Evolutionary conservation across 2,329 filamentous ascomycete species (phyloP).

Genomic region (Trematosphaeria pertusa): DNA sequence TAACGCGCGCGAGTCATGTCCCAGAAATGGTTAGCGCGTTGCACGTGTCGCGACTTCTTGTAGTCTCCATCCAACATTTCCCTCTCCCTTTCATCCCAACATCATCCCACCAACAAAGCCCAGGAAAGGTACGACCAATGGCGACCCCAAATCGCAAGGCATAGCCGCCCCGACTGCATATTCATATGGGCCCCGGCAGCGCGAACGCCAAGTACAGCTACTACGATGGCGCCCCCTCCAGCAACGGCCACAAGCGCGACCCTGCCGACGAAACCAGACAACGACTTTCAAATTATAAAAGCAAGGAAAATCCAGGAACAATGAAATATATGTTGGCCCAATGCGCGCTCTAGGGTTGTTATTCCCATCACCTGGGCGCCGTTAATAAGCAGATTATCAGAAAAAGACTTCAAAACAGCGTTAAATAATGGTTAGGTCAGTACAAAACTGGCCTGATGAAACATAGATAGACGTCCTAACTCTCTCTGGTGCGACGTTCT

Average conservation of each 20-base stretch:
- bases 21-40: too few relatives aligned
- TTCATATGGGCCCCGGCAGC: too few relatives aligned
- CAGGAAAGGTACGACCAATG: too few relatives aligned
- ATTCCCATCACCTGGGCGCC: background rate
- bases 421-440: slow-evolving; percentile 3
- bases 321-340: slow-evolving; percentile 3
- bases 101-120: too few relatives aligned
- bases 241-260: background rate
- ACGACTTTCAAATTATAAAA: slow-evolving; percentile 1
- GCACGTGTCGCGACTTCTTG: too few relatives aligned
- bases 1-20: too few relatives aligned
- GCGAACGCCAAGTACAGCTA: slow-evolving; percentile 6
- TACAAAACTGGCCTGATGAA: background rate
- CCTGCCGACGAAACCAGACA: slow-evolving; percentile 2
- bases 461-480: background rate
- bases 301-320: background rate
- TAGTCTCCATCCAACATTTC: too few relatives aligned
- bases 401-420: slow-evolving; percentile 1
- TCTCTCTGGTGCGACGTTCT: background rate
- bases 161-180: too few relatives aligned
- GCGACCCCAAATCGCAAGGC: too few relatives aligned
- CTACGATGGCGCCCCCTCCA: background rate
- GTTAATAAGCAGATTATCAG: background rate
- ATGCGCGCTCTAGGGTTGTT: slow-evolving; percentile 1
- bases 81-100: too few relatives aligned